Evolutionary conservation across 192 early-diverging fungal genomes (phyloP).

Genomic region (Linnemannia elongata): DNA sequence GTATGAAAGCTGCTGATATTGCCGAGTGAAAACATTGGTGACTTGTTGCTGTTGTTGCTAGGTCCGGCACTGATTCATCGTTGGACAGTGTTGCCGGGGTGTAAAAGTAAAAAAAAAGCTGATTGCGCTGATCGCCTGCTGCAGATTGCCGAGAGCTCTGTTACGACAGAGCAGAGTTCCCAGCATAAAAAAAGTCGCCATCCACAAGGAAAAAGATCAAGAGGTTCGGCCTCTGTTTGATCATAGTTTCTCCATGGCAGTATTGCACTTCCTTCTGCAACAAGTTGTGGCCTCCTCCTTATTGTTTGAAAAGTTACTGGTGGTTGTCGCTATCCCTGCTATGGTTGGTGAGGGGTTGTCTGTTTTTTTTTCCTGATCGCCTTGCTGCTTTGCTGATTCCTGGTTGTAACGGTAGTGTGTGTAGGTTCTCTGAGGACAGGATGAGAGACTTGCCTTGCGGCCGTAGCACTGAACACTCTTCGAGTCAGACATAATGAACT

Average conservation of each 20-base stretch:
- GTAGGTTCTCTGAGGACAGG: background rate
- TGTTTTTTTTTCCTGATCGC: conserved; percentile 14
- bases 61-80: too few species aligned
- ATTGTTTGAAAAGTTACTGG: background rate
- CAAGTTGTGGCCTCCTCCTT: background rate
- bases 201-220: background rate
- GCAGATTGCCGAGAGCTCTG: too few species aligned
- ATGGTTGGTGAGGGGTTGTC: background rate
- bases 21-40: too few species aligned
- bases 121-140: too few species aligned
- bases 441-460: conserved; percentile 58
- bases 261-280: background rate
- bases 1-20: too few species aligned
- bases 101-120: too few species aligned
- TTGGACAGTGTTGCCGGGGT: too few species aligned
- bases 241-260: conserved; percentile 28
- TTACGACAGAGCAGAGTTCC: too few species aligned
- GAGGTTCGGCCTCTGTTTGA: conserved; percentile 3
- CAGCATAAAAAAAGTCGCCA: too few species aligned
- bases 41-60: too few species aligned
- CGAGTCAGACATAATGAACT: conserved; percentile 59
- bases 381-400: background rate
- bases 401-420: background rate
- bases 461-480: conserved; percentile 62
- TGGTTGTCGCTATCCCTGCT: background rate